Conservation (phyloP, 148 eudicot species). For the Spergularia marina region DNA sequence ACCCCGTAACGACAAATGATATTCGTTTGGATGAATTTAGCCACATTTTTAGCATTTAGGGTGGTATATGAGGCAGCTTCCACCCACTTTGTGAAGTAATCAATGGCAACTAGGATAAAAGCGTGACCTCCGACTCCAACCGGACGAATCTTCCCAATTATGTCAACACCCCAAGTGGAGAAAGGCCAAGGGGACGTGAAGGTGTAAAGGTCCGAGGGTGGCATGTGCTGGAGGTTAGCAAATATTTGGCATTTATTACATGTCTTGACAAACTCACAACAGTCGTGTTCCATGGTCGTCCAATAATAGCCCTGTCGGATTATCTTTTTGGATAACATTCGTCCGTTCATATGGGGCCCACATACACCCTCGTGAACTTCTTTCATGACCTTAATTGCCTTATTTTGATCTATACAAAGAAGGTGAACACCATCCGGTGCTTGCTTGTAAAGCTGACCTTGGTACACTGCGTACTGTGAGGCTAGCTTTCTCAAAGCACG, state of each 20-base stretch:
- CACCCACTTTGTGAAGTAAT: conserved; percentile 8
- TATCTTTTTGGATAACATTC: too few species aligned
- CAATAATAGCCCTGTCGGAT: too few species aligned
- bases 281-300: too few species aligned
- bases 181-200: too few species aligned
- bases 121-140: background rate
- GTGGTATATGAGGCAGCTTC: background rate
- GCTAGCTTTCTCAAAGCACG: background rate
- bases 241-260: background rate
- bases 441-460: background rate
- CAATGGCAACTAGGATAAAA: background rate
- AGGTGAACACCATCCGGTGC: background rate
- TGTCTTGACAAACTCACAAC: too few species aligned
- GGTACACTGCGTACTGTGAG: background rate
- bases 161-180: too few species aligned
- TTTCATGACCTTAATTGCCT: background rate
- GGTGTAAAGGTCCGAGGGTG: background rate
- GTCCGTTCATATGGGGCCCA: background rate
- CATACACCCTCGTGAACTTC: background rate
- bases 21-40: background rate
- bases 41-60: background rate
- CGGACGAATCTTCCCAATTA: background rate
- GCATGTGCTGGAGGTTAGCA: background rate
- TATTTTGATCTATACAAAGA: background rate
- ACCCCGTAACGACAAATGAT: background rate